phyloP scores from a whole-genome alignment of 805 yeast species.

The Candida boidinii region DNA sequence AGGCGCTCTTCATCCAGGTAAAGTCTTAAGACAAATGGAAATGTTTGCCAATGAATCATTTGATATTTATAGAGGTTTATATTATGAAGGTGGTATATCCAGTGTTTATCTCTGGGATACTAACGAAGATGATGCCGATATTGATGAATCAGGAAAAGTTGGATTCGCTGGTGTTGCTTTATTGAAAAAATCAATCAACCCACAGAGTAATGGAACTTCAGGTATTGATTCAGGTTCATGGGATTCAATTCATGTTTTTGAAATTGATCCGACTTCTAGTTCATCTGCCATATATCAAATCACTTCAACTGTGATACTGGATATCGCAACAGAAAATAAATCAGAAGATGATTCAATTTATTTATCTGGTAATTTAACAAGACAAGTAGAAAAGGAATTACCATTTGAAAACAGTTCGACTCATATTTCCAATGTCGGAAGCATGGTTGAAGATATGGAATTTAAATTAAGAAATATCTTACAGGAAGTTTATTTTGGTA shows the following conservation, averaged over 20 bases:
- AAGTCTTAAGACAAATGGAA: conserved; percentile 63
- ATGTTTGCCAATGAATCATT: conserved; percentile 80
- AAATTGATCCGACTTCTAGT: conserved; percentile 39
- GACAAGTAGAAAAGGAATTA: conserved; percentile 62
- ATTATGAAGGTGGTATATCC: conserved; percentile 90
- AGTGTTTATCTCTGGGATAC: conserved; percentile 90
- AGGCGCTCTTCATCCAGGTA: conserved; percentile 73
- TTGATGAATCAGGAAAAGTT: conserved; percentile 32
- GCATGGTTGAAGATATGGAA: conserved; percentile 81
- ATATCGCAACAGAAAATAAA: conserved; percentile 32
- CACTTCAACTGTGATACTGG: conserved; percentile 83
- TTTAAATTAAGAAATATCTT: conserved; percentile 76
- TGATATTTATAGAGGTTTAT: conserved; percentile 86
- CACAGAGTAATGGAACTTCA: conserved; percentile 29
- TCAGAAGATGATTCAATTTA: conserved; percentile 27
- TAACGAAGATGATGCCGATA: conserved; percentile 42
- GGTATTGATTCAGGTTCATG: conserved; percentile 50
- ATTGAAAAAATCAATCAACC: conserved; percentile 54
- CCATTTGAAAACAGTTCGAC: conserved; percentile 41
- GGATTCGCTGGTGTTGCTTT: conserved; percentile 91
- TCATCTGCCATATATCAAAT: conserved; percentile 51
- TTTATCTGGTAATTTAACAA: conserved; percentile 76
- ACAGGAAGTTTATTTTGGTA: conserved; percentile 93
- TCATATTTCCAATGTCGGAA: conserved; percentile 84
- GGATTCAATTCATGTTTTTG: conserved; percentile 94